phyloP scores from a whole-genome alignment of 2,329 filamentous ascomycete genomes.

The Emergomyces orientalis region DNA sequence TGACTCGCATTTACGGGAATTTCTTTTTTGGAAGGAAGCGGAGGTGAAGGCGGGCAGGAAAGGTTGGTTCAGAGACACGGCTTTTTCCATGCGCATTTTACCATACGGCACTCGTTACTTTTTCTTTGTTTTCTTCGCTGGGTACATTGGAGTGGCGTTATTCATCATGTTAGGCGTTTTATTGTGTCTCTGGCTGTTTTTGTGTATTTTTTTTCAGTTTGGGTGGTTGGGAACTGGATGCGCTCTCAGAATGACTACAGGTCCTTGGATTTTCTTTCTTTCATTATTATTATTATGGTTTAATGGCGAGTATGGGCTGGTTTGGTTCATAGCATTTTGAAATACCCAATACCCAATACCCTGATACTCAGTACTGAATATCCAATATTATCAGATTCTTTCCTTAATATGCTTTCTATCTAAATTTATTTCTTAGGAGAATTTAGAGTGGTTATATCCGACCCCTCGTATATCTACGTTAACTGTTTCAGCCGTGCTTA shows the following conservation, averaged over 20 bases:
- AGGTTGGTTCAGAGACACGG: not conserved
- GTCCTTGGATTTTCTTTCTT: not conserved
- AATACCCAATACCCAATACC: not conserved
- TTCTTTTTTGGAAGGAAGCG: not conserved
- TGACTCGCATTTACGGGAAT: not conserved
- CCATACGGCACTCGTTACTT: not conserved
- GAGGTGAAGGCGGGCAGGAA: not conserved
- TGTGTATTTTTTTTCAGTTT: not conserved
- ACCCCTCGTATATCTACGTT: no score
- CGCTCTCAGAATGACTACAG: not conserved
- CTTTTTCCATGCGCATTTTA: not conserved
- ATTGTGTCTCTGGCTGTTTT: not conserved
- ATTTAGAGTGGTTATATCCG: no score
- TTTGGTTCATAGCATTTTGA: not conserved
- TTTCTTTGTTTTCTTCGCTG: not conserved
- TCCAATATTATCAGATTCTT: not conserved
- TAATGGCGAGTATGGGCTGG: not conserved
- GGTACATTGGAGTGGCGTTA: slow-evolving; percentile 1
- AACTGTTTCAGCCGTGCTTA: no score
- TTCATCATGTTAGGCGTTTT: not conserved
- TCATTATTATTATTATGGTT: not conserved
- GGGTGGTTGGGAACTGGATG: not conserved
- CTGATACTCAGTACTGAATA: not conserved
- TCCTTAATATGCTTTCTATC: not conserved
- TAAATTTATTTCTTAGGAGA: not conserved